Evolutionary conservation across 73 alveolate genomes (phyloP), one percentile per base, ranked within the genome.

Genomic region (Blepharisma japonicum): DNA sequence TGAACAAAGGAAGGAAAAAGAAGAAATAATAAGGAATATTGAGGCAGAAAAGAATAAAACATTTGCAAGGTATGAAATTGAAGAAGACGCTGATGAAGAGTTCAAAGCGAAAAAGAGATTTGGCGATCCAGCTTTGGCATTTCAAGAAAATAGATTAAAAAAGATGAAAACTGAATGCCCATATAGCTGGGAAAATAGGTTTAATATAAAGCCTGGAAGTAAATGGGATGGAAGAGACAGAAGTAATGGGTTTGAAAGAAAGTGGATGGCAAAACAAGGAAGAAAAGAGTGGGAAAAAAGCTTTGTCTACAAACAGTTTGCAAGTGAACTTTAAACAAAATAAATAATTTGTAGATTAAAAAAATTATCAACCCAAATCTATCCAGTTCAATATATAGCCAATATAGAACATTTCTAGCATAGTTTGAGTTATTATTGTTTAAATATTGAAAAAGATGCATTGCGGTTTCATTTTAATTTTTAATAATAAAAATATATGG

Each of bases 181-280:
- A 1, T 32, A 32, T 32, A 72, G 68, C 71, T 61, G 83, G 84
- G 71, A 61, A 45, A 94, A 94, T 77, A 91, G 99, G 82, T 94
- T 95, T 85, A 92, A 85, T 68, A 95, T 95, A 49, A 84, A 81
- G 23, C 97, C 99, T 55, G 99, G 99, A 45, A 91, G 89, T 77
- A 71, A 94, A 55, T 95, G 99, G 98, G 99, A 95, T 87, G 99
- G 99, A 14, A 94, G 94, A 27, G 98, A 95, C 71, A 83, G 99
- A 68, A 83, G 95, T 55, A 95, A 95, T 88, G 99, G 98, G 25
- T 94, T 89, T 85, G 99, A 95, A 77, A 82, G 80, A 53, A 85
- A 84, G 77, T 87, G 87, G 81, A 76, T 90, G 70, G 90, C 89
- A 53, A 56, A 81, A 45, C 82, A 77, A 74, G 66, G 80, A 70